Base-by-base conservation (phyloP, 192 early-diverging fungal genomes). In the Backusella liffmaniae region DNA sequence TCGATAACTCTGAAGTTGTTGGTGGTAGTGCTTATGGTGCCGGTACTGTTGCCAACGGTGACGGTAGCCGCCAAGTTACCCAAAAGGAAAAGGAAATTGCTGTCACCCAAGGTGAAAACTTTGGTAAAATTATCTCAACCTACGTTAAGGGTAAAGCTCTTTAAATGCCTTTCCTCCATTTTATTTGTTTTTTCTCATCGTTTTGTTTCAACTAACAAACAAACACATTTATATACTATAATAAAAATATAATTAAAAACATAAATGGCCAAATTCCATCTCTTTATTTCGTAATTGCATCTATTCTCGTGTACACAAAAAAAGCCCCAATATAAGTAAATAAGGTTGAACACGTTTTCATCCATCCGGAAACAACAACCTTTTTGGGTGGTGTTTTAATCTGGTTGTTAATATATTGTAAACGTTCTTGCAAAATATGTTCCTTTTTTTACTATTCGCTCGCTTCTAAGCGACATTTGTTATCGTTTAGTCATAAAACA, bases 31-130 rank as follows among this genome's bases (percentile, higher is more conserved):
- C 75, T 67, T 77, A 70, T 35, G 79, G 79, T 56, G 59, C 75
- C 29, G 79, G 75, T 23, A 73, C 75, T 23, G 12, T 76, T 16
- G 86, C 90, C n/a, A 81, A 83, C 26, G 82, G 87, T 68, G 91
- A 93, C 70, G 94, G 92, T 1, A 85, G 84, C 21, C 88, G 91
- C 32, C 85, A 89, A 67, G 86, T 88, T 30, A 73, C 81, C 46
- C 85, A 93, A 80, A 88, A 88, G 80, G 91, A 91, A 76, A 82
- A 91, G 32, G 92, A 86, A 35, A 83, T 90, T 68, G 88, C 88
- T 13, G 75, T 77, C 42, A n/a, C 74, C 44, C 91, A 92, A 84
- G 91, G 91, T 65, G 84, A 90, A 77, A 62, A 74, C 36, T 92
- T 92, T 78, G 90, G 83, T 36, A 77, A 88, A 62, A 76, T 89